Evolutionary conservation across 2,329 filamentous ascomycete genomes (phyloP).

Genomic region (Clarireedia hainanense): DNA sequence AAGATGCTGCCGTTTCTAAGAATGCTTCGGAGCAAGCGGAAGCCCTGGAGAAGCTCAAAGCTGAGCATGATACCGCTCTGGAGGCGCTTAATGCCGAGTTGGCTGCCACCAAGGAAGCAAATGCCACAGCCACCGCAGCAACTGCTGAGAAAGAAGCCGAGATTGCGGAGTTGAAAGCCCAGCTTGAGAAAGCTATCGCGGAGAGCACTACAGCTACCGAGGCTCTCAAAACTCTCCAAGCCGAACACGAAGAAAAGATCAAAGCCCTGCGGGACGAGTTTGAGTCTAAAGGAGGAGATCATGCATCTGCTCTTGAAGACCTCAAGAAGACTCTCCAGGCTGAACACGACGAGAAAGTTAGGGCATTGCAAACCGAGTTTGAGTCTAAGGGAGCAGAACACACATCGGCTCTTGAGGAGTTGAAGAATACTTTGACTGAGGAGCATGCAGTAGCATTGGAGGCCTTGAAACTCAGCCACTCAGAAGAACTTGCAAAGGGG

Average conservation of each 20-base stretch:
- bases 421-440: conserved; percentile 42
- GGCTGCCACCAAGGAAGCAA: conserved; percentile 41
- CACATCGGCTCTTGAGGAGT: conserved; percentile 34
- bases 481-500: conserved; percentile 40
- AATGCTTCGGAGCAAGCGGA: conserved; percentile 34
- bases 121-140: conserved; percentile 27
- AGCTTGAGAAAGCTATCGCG: conserved; percentile 34
- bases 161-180: conserved; percentile 25
- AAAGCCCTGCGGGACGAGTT: conserved; percentile 46
- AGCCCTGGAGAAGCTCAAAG: conserved; percentile 33
- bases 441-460: conserved; percentile 44
- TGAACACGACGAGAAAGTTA: conserved; percentile 43
- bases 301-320: conserved; percentile 35
- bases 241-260: conserved; percentile 44
- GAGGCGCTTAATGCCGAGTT: conserved; percentile 33
- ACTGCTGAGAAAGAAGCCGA: conserved; percentile 31
- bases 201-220: conserved; percentile 16
- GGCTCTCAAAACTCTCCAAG: conserved; percentile 33
- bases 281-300: conserved; percentile 25
- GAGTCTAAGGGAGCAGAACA: conserved; percentile 26
- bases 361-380: conserved; percentile 45
- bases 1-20: conserved; percentile 21
- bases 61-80: conserved; percentile 15
- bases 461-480: conserved; percentile 46
- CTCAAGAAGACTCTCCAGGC: conserved; percentile 41